These are phyloP conservation scores for Lentithecium fluviatile DNA, from an alignment of 495 filamentous ascomycete genomes.

Conservation along the genomic window DNA sequence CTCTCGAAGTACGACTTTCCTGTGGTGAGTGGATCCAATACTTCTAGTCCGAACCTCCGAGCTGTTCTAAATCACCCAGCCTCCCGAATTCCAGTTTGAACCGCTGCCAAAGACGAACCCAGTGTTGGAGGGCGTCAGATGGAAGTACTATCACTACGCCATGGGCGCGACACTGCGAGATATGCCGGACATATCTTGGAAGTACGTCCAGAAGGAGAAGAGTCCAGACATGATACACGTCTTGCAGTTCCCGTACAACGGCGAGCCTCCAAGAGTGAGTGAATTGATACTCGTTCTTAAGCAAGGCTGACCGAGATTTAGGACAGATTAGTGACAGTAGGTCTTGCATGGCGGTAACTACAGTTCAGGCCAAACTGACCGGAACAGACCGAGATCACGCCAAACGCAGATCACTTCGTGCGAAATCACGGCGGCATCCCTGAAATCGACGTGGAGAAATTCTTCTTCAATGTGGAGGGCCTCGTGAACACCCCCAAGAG, in stretches of 20 bases:
- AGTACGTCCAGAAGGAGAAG: constrained; percentile 59
- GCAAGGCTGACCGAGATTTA: neutral
- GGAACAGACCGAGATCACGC: constrained; percentile 55
- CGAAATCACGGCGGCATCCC: constrained; percentile 69
- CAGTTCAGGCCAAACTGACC: constrained; percentile 39
- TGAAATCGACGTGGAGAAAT: constrained; percentile 56
- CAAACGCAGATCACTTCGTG: constrained; percentile 61
- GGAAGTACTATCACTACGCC: constrained; percentile 65
- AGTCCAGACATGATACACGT: constrained; percentile 65
- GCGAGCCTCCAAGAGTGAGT: constrained; percentile 56
- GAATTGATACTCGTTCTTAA: neutral
- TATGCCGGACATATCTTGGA: constrained; percentile 58
- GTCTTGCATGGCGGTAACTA: neutral
- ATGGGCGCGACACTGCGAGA: constrained; percentile 51
- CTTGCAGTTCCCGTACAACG: constrained; percentile 70
- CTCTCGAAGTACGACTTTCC: neutral
- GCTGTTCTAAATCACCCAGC: constrained; percentile 10
- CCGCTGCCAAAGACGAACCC: constrained; percentile 64
- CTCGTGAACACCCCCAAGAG: constrained; percentile 56
- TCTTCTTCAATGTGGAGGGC: constrained; percentile 54
- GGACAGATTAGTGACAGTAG: constrained; percentile 16
- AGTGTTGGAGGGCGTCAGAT: constrained; percentile 60
- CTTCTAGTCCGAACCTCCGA: no score
- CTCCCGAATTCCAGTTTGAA: constrained; percentile 60
- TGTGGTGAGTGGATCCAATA: neutral